phyloP scores from a whole-genome alignment of 2,329 filamentous ascomycete genomes.

The Fusarium protoensiforme region DNA sequence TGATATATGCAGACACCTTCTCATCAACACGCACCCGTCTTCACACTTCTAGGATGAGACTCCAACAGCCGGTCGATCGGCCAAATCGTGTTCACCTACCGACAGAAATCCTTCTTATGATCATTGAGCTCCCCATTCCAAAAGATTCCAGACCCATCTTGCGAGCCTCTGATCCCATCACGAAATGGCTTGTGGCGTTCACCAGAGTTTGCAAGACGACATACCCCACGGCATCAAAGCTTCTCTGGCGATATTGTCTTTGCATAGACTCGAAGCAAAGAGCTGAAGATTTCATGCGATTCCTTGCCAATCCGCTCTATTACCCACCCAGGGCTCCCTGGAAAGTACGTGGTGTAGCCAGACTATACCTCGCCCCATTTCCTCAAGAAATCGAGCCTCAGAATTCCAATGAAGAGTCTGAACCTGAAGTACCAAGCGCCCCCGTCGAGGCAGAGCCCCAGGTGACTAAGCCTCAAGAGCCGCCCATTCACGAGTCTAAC shows the following conservation, averaged over 20 bases:
- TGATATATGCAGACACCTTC: not conserved
- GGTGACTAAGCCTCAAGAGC: no score
- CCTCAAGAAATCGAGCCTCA: not conserved
- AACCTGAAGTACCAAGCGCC: not conserved
- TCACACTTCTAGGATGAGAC: not conserved
- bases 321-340: not conserved
- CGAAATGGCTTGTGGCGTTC: constrained; percentile 15
- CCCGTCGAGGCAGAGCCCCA: not conserved
- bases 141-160: not conserved
- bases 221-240: not conserved
- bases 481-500: not conserved
- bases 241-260: constrained; percentile 26
- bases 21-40: not conserved
- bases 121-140: constrained; percentile 13
- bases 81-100: not conserved
- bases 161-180: not conserved
- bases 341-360: not conserved
- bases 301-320: not conserved
- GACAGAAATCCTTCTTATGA: constrained; percentile 18
- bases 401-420: not conserved
- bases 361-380: constrained; percentile 8
- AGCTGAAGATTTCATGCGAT: not conserved
- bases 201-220: constrained; percentile 17
- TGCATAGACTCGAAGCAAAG: constrained; percentile 9
- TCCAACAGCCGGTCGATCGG: not conserved